Evolutionary conservation across 164 flowering plant species (phyloP).

Genomic region (Amborella trichopoda): DNA sequence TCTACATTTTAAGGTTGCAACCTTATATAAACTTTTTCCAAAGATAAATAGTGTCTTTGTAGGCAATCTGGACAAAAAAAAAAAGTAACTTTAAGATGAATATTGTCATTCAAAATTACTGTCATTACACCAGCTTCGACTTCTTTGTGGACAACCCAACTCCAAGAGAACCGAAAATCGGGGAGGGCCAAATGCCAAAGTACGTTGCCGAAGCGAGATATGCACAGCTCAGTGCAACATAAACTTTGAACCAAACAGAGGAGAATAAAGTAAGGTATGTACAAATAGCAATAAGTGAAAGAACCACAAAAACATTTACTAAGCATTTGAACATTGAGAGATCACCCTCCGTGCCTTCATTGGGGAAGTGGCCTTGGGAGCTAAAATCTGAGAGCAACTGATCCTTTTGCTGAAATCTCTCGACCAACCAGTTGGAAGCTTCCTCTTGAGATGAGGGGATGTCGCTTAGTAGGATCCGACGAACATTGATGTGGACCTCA

Average conservation of each 20-base stretch:
- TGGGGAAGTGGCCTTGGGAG: constrained; percentile 52
- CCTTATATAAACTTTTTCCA: too few relatives aligned
- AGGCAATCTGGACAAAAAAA: too few relatives aligned
- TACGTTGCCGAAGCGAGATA: constrained; percentile 49
- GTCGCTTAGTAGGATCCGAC: constrained; percentile 31
- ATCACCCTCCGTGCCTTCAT: constrained; percentile 39
- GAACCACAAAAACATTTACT: constrained; percentile 24
- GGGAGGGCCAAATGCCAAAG: constrained; percentile 44
- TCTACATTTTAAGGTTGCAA: too few relatives aligned
- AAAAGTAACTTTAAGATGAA: too few relatives aligned
- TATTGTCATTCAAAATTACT: too few relatives aligned
- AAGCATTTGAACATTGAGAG: constrained; percentile 48
- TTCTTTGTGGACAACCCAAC: constrained; percentile 6
- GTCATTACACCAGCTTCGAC: too few relatives aligned
- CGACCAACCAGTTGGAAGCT: constrained; percentile 50
- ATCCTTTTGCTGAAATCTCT: constrained; percentile 46
- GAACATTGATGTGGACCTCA: constrained; percentile 77
- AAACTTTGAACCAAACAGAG: constrained; percentile 56
- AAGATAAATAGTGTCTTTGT: too few relatives aligned
- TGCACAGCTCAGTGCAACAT: constrained; percentile 41
- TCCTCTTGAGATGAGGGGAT: constrained; percentile 56
- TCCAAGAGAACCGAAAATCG: constrained; percentile 15
- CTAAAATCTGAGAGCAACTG: constrained; percentile 51
- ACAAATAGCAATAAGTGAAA: constrained; percentile 30
- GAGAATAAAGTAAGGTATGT: constrained; percentile 43